Conservation (phyloP, 768 basidiomycete species). For the Mycena vulgaris region DNA sequence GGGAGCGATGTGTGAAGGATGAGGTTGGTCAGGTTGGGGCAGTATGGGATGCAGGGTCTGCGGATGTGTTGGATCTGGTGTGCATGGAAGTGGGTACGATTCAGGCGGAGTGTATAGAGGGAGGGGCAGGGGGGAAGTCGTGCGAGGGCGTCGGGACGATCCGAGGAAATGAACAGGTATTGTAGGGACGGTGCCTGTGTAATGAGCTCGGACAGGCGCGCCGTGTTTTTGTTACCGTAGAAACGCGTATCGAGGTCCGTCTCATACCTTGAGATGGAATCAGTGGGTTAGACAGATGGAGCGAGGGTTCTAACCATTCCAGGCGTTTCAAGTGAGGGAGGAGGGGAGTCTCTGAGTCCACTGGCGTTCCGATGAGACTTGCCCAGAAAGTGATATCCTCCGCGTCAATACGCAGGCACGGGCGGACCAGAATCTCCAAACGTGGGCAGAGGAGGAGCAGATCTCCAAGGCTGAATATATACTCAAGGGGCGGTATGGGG, state of each 20-base stretch:
- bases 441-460: conserved; percentile 13
- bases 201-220: conserved; percentile 29
- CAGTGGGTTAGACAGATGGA: background rate
- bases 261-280: conserved; percentile 4
- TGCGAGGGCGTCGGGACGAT: conserved; percentile 22
- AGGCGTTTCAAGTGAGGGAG: conserved; percentile 18
- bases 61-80: background rate
- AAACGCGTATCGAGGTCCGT: conserved; percentile 27
- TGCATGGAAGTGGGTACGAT: conserved; percentile 28
- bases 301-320: conserved; percentile 24
- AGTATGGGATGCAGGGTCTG: background rate
- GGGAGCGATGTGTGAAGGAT: conserved; percentile 31
- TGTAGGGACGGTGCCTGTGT: conserved; percentile 11
- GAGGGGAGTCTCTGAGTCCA: background rate
- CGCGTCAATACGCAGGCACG: conserved; percentile 26
- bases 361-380: conserved; percentile 4
- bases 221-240: conserved; percentile 14
- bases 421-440: conserved; percentile 40
- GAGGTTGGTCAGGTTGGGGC: conserved; percentile 19
- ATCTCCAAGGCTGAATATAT: background rate
- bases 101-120: conserved; percentile 25
- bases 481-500: background rate
- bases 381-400: conserved; percentile 26
- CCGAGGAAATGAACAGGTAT: conserved; percentile 32
- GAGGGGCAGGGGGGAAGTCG: background rate